Conservation (phyloP, 2,329 filamentous ascomycete genomes). For the Fusarium sp. region DNA sequence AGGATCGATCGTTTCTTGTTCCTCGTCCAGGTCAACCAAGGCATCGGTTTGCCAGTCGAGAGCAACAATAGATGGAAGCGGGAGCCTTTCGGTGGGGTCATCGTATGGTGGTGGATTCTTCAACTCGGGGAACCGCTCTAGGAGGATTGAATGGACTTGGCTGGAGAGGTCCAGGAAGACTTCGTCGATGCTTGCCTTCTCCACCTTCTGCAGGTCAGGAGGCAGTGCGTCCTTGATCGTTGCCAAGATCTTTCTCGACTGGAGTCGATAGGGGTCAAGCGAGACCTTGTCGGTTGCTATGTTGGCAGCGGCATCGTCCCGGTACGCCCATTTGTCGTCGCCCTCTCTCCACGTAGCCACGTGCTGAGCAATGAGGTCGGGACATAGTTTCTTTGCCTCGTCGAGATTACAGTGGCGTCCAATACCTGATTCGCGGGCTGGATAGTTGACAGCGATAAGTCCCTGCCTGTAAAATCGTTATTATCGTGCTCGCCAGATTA, state of each 20-base stretch:
- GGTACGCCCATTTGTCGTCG: conserved; percentile 91
- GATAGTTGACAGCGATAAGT: conserved; percentile 96
- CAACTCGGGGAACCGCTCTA: conserved; percentile 83
- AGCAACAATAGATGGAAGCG: conserved; percentile 74
- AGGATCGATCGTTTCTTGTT: conserved; percentile 82
- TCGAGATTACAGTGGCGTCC: conserved; percentile 80
- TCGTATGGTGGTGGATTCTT: conserved; percentile 74
- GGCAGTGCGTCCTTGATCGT: conserved; percentile 81
- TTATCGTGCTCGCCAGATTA: background rate
- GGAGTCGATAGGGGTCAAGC: conserved; percentile 87
- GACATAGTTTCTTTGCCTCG: conserved; percentile 90
- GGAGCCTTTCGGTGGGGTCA: conserved; percentile 77
- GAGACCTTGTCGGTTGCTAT: conserved; percentile 94
- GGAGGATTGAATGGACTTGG: conserved; percentile 80
- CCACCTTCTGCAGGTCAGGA: conserved; percentile 75
- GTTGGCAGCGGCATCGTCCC: conserved; percentile 80
- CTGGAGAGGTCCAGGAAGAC: conserved; percentile 93
- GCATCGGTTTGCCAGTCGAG: conserved; percentile 87
- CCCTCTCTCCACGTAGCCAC: conserved; percentile 96
- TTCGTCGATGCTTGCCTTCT: conserved; percentile 96
- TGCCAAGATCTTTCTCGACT: conserved; percentile 85
- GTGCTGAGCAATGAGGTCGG: conserved; percentile 86
- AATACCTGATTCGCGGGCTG: conserved; percentile 84
- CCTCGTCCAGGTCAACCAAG: conserved; percentile 81
- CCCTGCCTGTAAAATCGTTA: conserved; percentile 72